Evolutionary conservation across 768 basidiomycete genomes (phyloP), one percentile per base, ranked within the genome.

Genomic region (Leccinum boreale): DNA sequence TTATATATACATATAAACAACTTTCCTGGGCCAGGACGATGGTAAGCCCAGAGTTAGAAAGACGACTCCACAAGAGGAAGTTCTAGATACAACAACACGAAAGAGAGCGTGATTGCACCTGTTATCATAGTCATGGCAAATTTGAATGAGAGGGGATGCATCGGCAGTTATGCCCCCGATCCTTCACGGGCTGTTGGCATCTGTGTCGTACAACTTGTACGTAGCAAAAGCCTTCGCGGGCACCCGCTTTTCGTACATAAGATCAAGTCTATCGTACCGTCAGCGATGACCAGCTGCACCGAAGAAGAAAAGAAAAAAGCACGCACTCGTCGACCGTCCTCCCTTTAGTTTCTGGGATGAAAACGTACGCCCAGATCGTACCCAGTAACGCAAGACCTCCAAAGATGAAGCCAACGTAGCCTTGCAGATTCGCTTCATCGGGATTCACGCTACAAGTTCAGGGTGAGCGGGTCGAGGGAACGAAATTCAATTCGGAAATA

Each of bases 251-350:
- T 33, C 31, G 31, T 33, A 33, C 31, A 33, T 33, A 12, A 33
- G 31, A 5, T 33, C 31, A 10, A 74, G 66, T 17, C 67, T 69
- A 31, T 7, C 15, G 3, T 42, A 12, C 45, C 44, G 6, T 52
- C 44, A 23, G 8, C 15, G 23, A 46, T 11, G 23, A 24, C 46
- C 46, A 46, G 19, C 5, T n/a, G 5, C 19, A 10, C 17, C 4
- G 31, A 15, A 23, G 1, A 14, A 26, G 1, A 11, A 47, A 29
- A 45, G 3, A 5, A 15, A 15, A 23, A 23, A 12, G 17, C 15
- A 71, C 70, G 58, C 45, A 67, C 63, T 72, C 70, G 17, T 72
- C 66, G 15, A 70, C 62, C 8, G 69, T 72, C n/a, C 70, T 63
- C 5, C 66, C 60, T 35, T 39, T 65, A 12, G 70, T 71, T 29